Evolutionary conservation across 169 alveolate species (phyloP), one percentile per base, ranked within the genome.

Genomic region (Sarcocystis neurona): DNA sequence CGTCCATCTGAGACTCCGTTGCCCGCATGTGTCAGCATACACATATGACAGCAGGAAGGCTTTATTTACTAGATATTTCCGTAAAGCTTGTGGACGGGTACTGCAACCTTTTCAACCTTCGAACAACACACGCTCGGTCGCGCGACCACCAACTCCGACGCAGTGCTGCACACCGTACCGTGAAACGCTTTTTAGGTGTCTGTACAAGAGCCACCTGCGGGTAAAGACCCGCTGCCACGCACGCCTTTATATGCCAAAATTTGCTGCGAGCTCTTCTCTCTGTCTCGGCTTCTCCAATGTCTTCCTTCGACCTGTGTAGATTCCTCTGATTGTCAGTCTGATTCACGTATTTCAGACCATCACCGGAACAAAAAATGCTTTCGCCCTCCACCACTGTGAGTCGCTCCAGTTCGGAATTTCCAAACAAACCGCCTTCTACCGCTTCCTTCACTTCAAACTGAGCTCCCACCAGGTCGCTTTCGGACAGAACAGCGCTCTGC

Each of bases 141-240:
- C n/a, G n/a, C n/a, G n/a, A n/a, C n/a, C n/a, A n/a, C n/a, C n/a
- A n/a, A n/a, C n/a, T n/a, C n/a, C n/a, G n/a, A n/a, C n/a, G n/a
- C n/a, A n/a, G n/a, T n/a, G n/a, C n/a, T 66, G 10, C 41, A 27
- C n/a, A 32, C 48, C 75, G 15, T 70, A 85, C 90, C 58, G 43
- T 70, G 90, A 48, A 85, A 2, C 77, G 47, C 32, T 72, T 85
- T 18, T 79, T n/a, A 0, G 90, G 90, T 30, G 90, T 85, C 30
- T 70, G 84, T 3, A 85, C 79, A 58, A 79, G 47, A 34, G 91
- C 91, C 32, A 88, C 84, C 30, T 88, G 86, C 1, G 91, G 91
- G 27, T 88, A 88, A 66, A 88, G 88, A 27, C 91, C 91, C 0
- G 88, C 91, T 5, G 60, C 91, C 37, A 88, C 84, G 63, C 88